phyloP scores from a whole-genome alignment of 164 flowering plant genomes.

The Stephania yunnanensis region DNA sequence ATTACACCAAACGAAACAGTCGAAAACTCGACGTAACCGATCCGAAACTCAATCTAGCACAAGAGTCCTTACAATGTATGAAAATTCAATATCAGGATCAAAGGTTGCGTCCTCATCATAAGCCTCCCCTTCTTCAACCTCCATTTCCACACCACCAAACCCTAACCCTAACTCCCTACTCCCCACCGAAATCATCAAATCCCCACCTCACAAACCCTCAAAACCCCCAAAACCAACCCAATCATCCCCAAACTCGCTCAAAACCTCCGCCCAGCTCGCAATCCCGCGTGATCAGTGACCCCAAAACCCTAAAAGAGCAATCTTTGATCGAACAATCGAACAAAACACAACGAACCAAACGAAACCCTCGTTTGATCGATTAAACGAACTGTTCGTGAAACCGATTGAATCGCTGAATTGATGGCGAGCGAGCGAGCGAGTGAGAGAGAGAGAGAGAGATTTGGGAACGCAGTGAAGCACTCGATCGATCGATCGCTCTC shows the following conservation, averaged over 20 bases:
- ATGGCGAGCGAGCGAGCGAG: too few species aligned
- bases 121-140: slow-evolving; percentile 97
- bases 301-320: slow-evolving; percentile 8
- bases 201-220: slow-evolving; percentile 15
- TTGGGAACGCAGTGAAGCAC: too few species aligned
- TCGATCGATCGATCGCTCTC: too few species aligned
- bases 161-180: slow-evolving; percentile 53
- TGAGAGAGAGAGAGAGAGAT: too few species aligned
- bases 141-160: slow-evolving; percentile 50
- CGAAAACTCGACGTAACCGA: neutral
- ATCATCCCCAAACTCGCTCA: neutral
- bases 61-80: slow-evolving; percentile 65
- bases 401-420: too few species aligned
- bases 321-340: neutral
- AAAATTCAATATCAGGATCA: slow-evolving; percentile 56
- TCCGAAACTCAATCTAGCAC: neutral
- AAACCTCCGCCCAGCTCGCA: neutral
- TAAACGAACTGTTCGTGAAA: neutral
- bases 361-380: neutral
- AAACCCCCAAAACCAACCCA: neutral
- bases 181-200: slow-evolving; percentile 60
- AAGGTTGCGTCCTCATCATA: slow-evolving; percentile 34
- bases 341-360: neutral
- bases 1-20: neutral
- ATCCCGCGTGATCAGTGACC: too few species aligned